Base-by-base conservation (phyloP, 2,329 filamentous ascomycete genomes). In the Neopestalotiopsis clavispora region DNA sequence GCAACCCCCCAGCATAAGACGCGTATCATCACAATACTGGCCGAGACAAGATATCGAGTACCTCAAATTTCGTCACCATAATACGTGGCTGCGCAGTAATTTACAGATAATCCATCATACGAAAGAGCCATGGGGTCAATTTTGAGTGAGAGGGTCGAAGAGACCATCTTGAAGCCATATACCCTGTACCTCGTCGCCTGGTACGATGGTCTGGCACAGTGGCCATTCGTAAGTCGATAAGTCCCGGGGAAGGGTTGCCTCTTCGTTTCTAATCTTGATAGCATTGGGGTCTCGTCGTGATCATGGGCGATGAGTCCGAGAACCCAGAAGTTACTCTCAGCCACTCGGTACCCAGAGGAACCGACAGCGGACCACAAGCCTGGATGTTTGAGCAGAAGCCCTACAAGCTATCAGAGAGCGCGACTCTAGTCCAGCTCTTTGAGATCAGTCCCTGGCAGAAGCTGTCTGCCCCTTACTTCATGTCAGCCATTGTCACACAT, bases 351-450 rank as follows among this genome's bases (percentile, higher is more conserved):
- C 57, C 57, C 12, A 59, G 17, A 30, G 20, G 57, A 59, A 59
- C 23, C 23, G 20, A 28, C 13, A 30, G 30, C 10, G 30, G 57
- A 30, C 20, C 14, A 59, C 20, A 30, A 13, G 20, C 20, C 17
- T 59, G 20, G 9, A 59, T n/a, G 23, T 59, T 59, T 34, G 57
- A 59, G 57, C 23, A 59, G 30, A 59, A 59, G 30, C 57, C 57
- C 23, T 34, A 28, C 20, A 59, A 4, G 13, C 57, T 23, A 23
- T 13, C 57, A n/a, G 23, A 28, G 6, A 59, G 23, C 20, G 30
- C 20, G 13, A 59, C 13, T 30, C 10, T 59, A 14, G 57, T 59
- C 14, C 57, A 59, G 57, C 23, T 59, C 10, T 59, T 59, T 23
- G 57, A 59, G 57, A 14, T 59, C 23, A 23, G 57, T 4, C 10